These are phyloP conservation scores for Mucor saturninus DNA, from an alignment of 371 early-diverging fungal species.

Conservation along the genomic window DNA sequence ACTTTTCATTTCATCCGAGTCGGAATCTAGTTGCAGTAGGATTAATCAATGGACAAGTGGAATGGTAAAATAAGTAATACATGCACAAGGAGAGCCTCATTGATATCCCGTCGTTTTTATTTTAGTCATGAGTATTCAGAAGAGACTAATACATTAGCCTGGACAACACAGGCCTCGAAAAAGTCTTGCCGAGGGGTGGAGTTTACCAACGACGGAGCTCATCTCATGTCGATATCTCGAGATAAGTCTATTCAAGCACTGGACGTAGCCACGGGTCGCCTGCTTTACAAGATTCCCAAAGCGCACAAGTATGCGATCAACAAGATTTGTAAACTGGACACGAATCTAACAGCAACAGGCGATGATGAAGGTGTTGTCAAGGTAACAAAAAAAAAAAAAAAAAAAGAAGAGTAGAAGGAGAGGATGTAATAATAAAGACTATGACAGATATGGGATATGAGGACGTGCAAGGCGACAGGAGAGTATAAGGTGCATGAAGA, in stretches of 20 bases:
- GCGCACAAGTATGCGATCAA: conserved; percentile 75
- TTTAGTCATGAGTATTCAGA: conserved; percentile 1
- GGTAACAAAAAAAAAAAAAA: conserved; percentile 32
- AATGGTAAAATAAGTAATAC: conserved; percentile 58
- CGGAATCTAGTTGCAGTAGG: conserved; percentile 72
- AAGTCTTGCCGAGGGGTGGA: conserved; percentile 84
- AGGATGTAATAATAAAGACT: no score
- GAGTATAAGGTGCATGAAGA: conserved; percentile 81
- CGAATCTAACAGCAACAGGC: conserved; percentile 78
- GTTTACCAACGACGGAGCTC: conserved; percentile 75
- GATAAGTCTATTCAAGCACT: conserved; percentile 78
- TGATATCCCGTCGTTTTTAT: conserved; percentile 35
- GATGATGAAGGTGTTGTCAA: conserved; percentile 88
- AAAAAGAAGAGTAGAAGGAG: not conserved
- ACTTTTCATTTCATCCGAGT: conserved; percentile 76
- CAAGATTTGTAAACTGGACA: conserved; percentile 64
- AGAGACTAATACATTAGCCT: conserved; percentile 30
- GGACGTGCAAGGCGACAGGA: conserved; percentile 66
- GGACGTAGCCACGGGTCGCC: conserved; percentile 68
- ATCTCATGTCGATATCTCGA: conserved; percentile 63
- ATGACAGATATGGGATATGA: conserved; percentile 72
- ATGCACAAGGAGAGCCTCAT: not conserved
- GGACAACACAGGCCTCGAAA: conserved; percentile 67
- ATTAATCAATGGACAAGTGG: conserved; percentile 74
- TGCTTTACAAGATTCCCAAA: conserved; percentile 42